Conservation (phyloP, 768 basidiomycete genomes). For the Lentinula aciculospora region DNA sequence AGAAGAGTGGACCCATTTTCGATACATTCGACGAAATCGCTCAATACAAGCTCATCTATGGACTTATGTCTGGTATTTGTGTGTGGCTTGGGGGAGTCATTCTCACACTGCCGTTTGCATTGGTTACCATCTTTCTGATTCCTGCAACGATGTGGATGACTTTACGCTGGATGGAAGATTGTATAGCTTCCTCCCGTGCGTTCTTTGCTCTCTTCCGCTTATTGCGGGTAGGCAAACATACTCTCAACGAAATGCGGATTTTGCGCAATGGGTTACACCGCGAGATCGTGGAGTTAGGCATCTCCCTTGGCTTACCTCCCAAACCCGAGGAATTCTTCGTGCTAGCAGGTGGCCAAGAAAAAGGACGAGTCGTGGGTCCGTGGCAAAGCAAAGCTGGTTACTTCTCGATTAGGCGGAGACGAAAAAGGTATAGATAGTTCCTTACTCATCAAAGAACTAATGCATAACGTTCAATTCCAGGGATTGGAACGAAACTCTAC, state of each 20-base stretch:
- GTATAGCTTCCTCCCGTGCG: constrained; percentile 74
- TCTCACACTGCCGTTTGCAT: constrained; percentile 57
- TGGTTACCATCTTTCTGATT: constrained; percentile 51
- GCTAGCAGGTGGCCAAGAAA: constrained; percentile 54
- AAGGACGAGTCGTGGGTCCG: constrained; percentile 58
- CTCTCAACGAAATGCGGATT: constrained; percentile 47
- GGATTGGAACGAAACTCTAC: constrained; percentile 85
- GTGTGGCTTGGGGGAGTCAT: constrained; percentile 56
- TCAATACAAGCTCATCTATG: constrained; percentile 83
- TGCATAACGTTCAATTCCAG: constrained; percentile 17
- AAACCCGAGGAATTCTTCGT: constrained; percentile 67
- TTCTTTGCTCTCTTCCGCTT: constrained; percentile 57
- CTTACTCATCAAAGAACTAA: background rate
- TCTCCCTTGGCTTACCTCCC: constrained; percentile 52
- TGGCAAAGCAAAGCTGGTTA: constrained; percentile 75
- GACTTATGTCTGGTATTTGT: constrained; percentile 63
- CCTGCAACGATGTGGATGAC: constrained; percentile 87
- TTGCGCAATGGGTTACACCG: constrained; percentile 52
- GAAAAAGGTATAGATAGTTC: constrained; percentile 38
- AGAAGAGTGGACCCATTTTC: constrained; percentile 75
- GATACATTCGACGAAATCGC: constrained; percentile 90
- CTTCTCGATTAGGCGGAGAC: constrained; percentile 71
- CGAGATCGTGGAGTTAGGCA: constrained; percentile 64
- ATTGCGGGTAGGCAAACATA: constrained; percentile 53
- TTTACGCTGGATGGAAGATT: constrained; percentile 84